Evolutionary conservation across 352 stramenopile species (phyloP).

Genomic region (Pythium phragmitis): DNA sequence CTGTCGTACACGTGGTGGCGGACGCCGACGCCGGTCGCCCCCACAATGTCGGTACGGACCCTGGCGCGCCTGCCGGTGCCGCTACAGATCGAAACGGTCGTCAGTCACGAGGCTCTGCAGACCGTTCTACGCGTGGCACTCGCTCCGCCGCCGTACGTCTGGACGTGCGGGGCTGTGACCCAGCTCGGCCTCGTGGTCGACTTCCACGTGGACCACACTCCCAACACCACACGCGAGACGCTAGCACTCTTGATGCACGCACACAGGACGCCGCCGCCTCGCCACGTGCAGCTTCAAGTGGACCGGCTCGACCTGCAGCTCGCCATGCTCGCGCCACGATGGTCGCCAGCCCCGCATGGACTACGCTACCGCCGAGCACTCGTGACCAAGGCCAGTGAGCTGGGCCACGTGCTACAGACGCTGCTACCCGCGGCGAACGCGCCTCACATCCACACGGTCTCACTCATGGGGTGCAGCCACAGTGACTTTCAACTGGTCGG

Average conservation of each 20-base stretch:
- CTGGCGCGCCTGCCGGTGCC: background rate
- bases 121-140: background rate
- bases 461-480: background rate
- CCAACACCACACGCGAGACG: background rate
- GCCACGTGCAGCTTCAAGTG: background rate
- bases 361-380: background rate
- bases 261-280: background rate
- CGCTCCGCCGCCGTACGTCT: too few relatives aligned
- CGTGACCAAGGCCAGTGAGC: background rate
- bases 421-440: background rate
- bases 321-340: background rate
- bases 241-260: background rate
- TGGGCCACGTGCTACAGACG: background rate
- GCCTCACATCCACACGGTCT: background rate
- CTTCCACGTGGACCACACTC: background rate
- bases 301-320: slow-evolving; percentile 4
- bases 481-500: background rate
- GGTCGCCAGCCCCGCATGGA: background rate
- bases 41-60: background rate
- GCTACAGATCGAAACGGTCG: background rate
- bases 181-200: background rate
- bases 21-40: background rate
- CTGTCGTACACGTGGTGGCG: background rate
- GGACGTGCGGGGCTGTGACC: background rate
- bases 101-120: background rate